Percentiles rank a stretch among this genome's conserved stretches.
These are phyloP conservation scores for Ustilago lituana DNA, from an alignment of 1,284 basidiomycete genomes.

Conservation along the genomic window DNA sequence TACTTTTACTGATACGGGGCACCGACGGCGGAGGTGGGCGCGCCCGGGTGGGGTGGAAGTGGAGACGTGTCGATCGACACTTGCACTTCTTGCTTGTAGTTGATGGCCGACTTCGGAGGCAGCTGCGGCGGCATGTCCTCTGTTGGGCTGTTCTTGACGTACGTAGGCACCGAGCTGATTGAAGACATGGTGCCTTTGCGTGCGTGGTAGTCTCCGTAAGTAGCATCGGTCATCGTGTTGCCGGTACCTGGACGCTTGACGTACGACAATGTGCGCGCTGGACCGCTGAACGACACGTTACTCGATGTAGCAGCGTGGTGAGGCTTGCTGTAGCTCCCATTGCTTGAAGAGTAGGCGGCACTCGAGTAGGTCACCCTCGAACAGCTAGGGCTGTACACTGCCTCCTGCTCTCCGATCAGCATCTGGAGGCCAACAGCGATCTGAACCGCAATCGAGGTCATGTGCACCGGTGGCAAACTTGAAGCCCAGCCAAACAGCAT, in stretches of 20 bases:
- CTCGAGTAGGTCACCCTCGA: slow-evolving; percentile 14
- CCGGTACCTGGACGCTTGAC: slow-evolving; percentile 36
- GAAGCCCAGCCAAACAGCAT: slow-evolving; percentile 31
- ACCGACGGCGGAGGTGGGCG: neutral
- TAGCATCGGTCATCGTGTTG: slow-evolving; percentile 8
- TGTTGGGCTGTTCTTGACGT: slow-evolving; percentile 11
- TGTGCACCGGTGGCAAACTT: slow-evolving; percentile 28
- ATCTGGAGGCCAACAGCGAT: slow-evolving; percentile 35
- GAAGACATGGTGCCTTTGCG: slow-evolving; percentile 28
- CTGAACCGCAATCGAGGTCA: slow-evolving; percentile 36
- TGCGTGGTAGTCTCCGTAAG: neutral
- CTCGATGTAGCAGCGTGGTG: slow-evolving; percentile 1
- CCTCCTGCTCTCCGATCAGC: slow-evolving; percentile 48
- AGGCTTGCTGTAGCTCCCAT: slow-evolving; percentile 13
- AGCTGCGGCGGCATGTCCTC: slow-evolving; percentile 5
- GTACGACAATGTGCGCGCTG: slow-evolving; percentile 10
- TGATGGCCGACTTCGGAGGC: slow-evolving; percentile 9
- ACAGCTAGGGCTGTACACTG: slow-evolving; percentile 34
- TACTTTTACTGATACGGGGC: neutral
- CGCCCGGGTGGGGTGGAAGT: neutral
- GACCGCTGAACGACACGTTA: slow-evolving; percentile 6
- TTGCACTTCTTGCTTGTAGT: slow-evolving; percentile 11
- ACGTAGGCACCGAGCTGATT: slow-evolving; percentile 17
- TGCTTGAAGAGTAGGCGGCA: slow-evolving; percentile 1
- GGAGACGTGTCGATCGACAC: slow-evolving; percentile 31